These are phyloP conservation scores for Aspergillus taichungensis DNA, from an alignment of 495 filamentous ascomycete species.

Conservation along the genomic window DNA sequence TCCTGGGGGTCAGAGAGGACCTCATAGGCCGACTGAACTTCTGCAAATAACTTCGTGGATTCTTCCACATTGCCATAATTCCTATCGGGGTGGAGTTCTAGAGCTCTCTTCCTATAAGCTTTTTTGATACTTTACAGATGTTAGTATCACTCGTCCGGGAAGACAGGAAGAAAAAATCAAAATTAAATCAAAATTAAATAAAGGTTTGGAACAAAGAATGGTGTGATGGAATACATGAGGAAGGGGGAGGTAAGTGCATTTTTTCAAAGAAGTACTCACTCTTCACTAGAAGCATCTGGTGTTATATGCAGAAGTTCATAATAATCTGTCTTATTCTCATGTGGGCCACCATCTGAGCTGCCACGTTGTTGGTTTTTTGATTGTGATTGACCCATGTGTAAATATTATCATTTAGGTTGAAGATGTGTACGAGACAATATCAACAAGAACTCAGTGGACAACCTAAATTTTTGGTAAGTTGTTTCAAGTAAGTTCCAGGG, in stretches of 20 bases:
- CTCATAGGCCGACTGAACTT: constrained; percentile 88
- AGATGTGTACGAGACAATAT: too few species aligned
- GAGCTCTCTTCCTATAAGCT: constrained; percentile 80
- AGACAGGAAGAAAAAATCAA: too few species aligned
- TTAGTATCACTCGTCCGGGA: neutral
- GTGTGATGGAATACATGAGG: neutral
- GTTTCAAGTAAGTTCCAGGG: too few species aligned
- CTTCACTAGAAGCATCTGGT: constrained; percentile 65
- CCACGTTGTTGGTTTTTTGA: constrained; percentile 43
- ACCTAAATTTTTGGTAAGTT: too few species aligned
- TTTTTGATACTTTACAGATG: constrained; percentile 66
- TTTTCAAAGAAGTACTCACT: constrained; percentile 45
- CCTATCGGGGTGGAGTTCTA: constrained; percentile 91
- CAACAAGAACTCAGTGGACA: too few species aligned
- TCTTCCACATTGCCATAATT: constrained; percentile 81
- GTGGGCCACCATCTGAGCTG: constrained; percentile 9
- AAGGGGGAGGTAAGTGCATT: neutral
- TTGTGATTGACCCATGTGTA: constrained; percentile 71
- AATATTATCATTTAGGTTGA: neutral
- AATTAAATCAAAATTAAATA: neutral
- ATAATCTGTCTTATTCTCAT: constrained; percentile 65
- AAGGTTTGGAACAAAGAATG: too few species aligned
- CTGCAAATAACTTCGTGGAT: constrained; percentile 77
- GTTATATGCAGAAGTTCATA: constrained; percentile 80
- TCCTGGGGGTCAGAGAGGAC: constrained; percentile 93